Evolutionary conservation across 768 basidiomycete species (phyloP).

Genomic region (Cyclocybe aegerita): DNA sequence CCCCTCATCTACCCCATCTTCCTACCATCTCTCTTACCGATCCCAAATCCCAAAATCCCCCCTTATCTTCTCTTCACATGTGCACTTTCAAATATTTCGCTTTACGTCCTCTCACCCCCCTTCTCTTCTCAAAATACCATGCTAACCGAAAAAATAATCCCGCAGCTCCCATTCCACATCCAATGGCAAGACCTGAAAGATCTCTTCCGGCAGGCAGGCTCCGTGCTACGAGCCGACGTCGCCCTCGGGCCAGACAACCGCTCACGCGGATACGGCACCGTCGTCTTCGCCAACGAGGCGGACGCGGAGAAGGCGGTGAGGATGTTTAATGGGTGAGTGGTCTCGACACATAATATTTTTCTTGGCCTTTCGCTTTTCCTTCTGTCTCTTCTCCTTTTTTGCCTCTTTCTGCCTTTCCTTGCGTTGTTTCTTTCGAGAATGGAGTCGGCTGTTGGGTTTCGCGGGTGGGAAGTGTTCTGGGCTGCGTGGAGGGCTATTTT

Average conservation of each 20-base stretch:
- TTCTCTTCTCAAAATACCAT: background rate
- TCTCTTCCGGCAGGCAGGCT: constrained; percentile 88
- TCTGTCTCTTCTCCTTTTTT: constrained; percentile 3
- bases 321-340: constrained; percentile 86
- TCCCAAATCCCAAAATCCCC: constrained; percentile 47
- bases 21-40: constrained; percentile 1
- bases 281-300: constrained; percentile 77
- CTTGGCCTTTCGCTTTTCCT: constrained; percentile 3
- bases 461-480: no score
- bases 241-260: constrained; percentile 86
- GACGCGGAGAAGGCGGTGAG: constrained; percentile 84
- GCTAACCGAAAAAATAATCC: background rate
- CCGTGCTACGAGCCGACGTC: constrained; percentile 88
- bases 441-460: background rate
- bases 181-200: constrained; percentile 99
- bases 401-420: background rate
- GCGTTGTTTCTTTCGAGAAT: background rate
- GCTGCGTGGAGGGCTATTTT: no score
- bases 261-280: constrained; percentile 91
- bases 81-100: constrained; percentile 42
- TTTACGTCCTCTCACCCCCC: constrained; percentile 18
- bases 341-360: constrained; percentile 8
- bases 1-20: no score
- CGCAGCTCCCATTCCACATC: constrained; percentile 85
- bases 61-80: constrained; percentile 16